Evolutionary conservation across 2,329 filamentous ascomycete genomes (phyloP).

Genomic region (Epichloe sp.): DNA sequence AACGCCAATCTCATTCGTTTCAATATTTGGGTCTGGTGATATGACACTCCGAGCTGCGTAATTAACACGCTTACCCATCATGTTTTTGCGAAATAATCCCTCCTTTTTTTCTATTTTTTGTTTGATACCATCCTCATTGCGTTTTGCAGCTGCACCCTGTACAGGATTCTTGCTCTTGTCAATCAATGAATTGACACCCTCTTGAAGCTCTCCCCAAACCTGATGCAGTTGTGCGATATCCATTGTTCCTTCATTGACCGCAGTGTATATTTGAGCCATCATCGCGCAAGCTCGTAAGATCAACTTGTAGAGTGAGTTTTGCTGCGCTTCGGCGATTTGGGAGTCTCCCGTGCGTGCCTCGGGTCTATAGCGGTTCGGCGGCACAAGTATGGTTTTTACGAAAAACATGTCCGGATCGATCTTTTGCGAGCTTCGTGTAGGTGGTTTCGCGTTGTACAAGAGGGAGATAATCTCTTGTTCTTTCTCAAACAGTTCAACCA

Average conservation of each 20-base stretch:
- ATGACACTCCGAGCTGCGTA: slow-evolving; percentile 96
- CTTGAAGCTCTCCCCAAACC: slow-evolving; percentile 73
- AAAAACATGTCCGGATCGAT: slow-evolving; percentile 91
- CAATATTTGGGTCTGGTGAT: slow-evolving; percentile 94
- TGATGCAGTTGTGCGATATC: slow-evolving; percentile 64
- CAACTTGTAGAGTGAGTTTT: slow-evolving; percentile 77
- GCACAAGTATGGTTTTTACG: slow-evolving; percentile 70
- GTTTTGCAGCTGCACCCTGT: slow-evolving; percentile 61
- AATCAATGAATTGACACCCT: slow-evolving; percentile 82
- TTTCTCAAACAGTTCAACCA: slow-evolving; percentile 70
- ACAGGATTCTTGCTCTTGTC: slow-evolving; percentile 79
- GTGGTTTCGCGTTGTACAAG: slow-evolving; percentile 68
- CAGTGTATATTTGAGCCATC: slow-evolving; percentile 55
- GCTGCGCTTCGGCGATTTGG: slow-evolving; percentile 74
- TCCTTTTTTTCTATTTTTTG: slow-evolving; percentile 97
- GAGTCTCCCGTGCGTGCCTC: slow-evolving; percentile 70
- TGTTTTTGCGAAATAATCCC: slow-evolving; percentile 94
- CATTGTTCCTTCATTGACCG: slow-evolving; percentile 31
- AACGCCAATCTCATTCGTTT: slow-evolving; percentile 97
- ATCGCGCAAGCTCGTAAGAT: slow-evolving; percentile 65
- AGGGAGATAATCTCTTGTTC: slow-evolving; percentile 74
- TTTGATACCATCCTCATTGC: slow-evolving; percentile 88
- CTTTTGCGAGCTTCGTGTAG: slow-evolving; percentile 38
- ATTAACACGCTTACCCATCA: slow-evolving; percentile 99
- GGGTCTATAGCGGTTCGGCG: slow-evolving; percentile 83